Evolutionary conservation across 176 grass and related monocot genomes (phyloP).

Genomic region (Cymbopogon citratus): DNA sequence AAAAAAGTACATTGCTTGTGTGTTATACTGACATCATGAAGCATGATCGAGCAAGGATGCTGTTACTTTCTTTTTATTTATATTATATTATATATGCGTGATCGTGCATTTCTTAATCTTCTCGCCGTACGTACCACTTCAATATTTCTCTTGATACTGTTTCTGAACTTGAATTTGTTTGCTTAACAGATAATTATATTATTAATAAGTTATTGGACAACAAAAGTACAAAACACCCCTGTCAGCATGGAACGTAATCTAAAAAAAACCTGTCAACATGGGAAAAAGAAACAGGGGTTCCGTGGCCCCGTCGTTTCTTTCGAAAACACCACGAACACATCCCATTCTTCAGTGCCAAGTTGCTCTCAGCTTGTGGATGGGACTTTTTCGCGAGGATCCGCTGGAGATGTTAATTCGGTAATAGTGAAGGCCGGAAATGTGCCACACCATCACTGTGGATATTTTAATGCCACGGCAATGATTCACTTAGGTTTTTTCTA

Average conservation of each 20-base stretch:
- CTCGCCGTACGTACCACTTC: too few relatives aligned
- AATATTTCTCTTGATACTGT: too few relatives aligned
- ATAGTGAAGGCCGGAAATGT: not conserved
- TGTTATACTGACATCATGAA: not conserved
- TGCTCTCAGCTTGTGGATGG: constrained; percentile 10
- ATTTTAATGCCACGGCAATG: not conserved
- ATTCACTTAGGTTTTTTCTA: not conserved
- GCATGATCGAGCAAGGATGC: not conserved
- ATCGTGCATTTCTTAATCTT: too few relatives aligned
- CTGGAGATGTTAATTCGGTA: not conserved
- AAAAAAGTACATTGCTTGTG: not conserved
- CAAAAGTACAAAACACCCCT: not conserved
- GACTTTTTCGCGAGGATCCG: not conserved
- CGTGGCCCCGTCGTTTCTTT: not conserved
- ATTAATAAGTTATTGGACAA: not conserved
- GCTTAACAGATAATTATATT: not conserved
- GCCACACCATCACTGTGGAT: constrained; percentile 8
- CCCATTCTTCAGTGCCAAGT: not conserved
- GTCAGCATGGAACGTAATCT: not conserved
- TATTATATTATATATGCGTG: not conserved
- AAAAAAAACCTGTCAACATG: not conserved
- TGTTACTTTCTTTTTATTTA: not conserved
- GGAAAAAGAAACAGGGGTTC: not conserved
- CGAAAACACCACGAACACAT: not conserved
- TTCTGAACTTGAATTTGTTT: not conserved